Base-by-base conservation (phyloP, 176 grass and related monocot genomes). In the Panicum miliaceum region DNA sequence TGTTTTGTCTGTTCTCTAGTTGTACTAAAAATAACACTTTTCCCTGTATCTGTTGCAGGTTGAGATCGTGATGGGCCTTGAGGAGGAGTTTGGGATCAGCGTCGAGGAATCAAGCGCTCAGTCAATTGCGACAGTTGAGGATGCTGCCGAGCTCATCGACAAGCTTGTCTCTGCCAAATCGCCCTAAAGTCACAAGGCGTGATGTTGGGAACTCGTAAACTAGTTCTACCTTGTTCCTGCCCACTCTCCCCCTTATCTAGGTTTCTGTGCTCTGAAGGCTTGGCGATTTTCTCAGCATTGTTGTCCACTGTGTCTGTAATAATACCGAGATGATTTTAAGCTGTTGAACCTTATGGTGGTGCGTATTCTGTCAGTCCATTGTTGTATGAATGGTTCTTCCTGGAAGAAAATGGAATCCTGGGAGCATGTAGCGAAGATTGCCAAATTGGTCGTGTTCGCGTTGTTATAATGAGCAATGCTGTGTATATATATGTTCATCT, bases 21-120 rank as follows among this genome's bases (percentile, higher is more conserved):
- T 23, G 56, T 3, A 22, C 52, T 56, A 56, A 56, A 56, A 53
- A 19, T 7, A 19, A 53, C 15, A 58, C 7, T 11, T 23, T 11
- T 58, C 11, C 34, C 26, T 66, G 13, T 58, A 42, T 59, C n/a
- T 1, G 0, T 32, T 29, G 20, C 77, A 92, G 91, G 91, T 92
- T 4, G 91, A 92, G 81, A 92, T 92, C 18, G 91, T 92, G 79
- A 92, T 92, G 91, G 84, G 91, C n/a, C 91, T 92, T 0, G 91
- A 92, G 84, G 91, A 92, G 81, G 84, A 86, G 72, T 92, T 92
- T 9, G 7, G 26, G 0, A 89, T 92, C 71, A 92, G 75, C 25
- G 87, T 92, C 29, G 91, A 92, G 63, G 91, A 92, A 78, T 83
- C 84, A 2, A 92, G 87, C 1, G 91, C 91, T 0, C 91, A 92